Base-by-base conservation (phyloP, 305 asterid species). In the Petunia hybrid region DNA sequence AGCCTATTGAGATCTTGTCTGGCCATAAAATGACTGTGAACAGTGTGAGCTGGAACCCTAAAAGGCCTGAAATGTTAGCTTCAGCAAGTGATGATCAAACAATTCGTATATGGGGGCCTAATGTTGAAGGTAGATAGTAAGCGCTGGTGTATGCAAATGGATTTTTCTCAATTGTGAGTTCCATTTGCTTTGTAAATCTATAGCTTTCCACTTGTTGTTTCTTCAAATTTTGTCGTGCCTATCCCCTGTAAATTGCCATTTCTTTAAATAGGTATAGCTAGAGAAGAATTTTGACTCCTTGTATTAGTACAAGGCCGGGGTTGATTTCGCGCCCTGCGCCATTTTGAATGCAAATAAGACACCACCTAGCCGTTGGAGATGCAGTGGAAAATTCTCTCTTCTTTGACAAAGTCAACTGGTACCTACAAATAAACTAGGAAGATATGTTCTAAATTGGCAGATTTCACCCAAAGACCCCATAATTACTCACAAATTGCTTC, bases 21-120 rank as follows among this genome's bases (percentile, higher is more conserved):
- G 99, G 99, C 56, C 99, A 95, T 87, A 59, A 55, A 82, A 89
- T 76, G 93, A 92, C 97, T 8, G 99, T 95, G 82, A 95, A 95
- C 84, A 89, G 94, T 57, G 98, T 95, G 80, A 92, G 95, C 89
- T 95, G 99, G 98, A 95, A 95, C 80, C 95, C 98, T 2, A 82
- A 46, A 70, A 91, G 88, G 80, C 92, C 87, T 66, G 89, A 90
- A 41, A 92, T 95, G 93, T 84, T 94, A 82, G 99, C 98, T 78
- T 95, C 98, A 8, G 98, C 98, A 42, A 94, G 99, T 56, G 99
- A 94, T 78, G 99, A 95, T 86, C 92, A 91, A 60, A 94, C 94
- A 0, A 87, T 95, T 64, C 97, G 99, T 67, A 88, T 95, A 85
- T 95, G 99, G 99, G 97, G 98, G 53, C 99, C 98, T 31, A 75